phyloP scores from a whole-genome alignment of 208 protist genomes.

The Trypanosomatidae sp. region DNA sequence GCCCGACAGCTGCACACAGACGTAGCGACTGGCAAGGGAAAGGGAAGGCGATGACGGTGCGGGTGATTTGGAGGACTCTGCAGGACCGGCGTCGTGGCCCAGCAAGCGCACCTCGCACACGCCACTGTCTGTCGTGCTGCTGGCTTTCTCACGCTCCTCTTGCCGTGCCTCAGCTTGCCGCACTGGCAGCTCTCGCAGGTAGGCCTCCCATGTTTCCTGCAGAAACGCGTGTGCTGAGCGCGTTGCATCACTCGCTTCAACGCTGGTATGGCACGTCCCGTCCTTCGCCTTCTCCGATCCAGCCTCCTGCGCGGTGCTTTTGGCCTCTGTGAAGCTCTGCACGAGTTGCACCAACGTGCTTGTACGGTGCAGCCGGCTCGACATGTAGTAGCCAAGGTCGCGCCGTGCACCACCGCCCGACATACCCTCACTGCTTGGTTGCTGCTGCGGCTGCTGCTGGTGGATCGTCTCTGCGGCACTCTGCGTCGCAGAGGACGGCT shows the following conservation, averaged over 20 bases:
- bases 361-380: background rate
- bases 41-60: too few relatives aligned
- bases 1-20: slow-evolving; percentile 30
- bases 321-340: slow-evolving; percentile 24
- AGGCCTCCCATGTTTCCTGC: slow-evolving; percentile 12
- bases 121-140: background rate
- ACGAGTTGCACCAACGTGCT: slow-evolving; percentile 23
- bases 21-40: slow-evolving; percentile 15
- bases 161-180: background rate
- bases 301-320: too few relatives aligned
- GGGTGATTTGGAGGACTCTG: slow-evolving; percentile 10
- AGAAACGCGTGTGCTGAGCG: slow-evolving; percentile 6
- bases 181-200: slow-evolving; percentile 9
- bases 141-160: background rate
- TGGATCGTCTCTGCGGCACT: too few relatives aligned
- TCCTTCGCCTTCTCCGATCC: background rate
- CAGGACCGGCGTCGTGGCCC: too few relatives aligned
- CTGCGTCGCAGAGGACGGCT: too few relatives aligned
- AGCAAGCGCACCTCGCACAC: slow-evolving; percentile 23
- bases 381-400: slow-evolving; percentile 25
- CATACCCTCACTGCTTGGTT: too few relatives aligned
- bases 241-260: background rate
- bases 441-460: too few relatives aligned
- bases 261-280: too few relatives aligned
- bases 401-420: background rate